A percentile compares a stretch with the other conserved stretches of the same genome.
phyloP scores from a whole-genome alignment of 1,284 basidiomycete genomes.

The Leccinum pachyderme region DNA sequence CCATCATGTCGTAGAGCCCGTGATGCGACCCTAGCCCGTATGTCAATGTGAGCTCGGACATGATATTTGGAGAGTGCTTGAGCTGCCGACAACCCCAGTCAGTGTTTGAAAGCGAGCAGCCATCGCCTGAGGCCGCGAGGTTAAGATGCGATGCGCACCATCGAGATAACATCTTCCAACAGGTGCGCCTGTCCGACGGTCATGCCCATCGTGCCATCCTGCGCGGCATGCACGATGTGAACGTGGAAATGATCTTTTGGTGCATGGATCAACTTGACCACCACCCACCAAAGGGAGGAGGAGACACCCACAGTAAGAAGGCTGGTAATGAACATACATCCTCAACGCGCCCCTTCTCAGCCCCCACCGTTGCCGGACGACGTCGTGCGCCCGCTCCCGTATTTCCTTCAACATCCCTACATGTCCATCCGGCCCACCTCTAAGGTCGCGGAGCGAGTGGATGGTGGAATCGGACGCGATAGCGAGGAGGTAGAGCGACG shows the following conservation, averaged over 20 bases:
- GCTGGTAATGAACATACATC: slow-evolving; percentile 94
- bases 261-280: neutral
- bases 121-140: neutral
- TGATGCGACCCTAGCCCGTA: slow-evolving; percentile 75
- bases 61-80: slow-evolving; percentile 41
- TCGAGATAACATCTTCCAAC: slow-evolving; percentile 85
- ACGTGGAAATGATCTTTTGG: slow-evolving; percentile 85
- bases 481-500: slow-evolving; percentile 73
- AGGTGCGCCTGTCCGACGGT: slow-evolving; percentile 90
- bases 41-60: slow-evolving; percentile 74
- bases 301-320: slow-evolving; percentile 87
- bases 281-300: neutral
- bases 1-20: slow-evolving; percentile 26
- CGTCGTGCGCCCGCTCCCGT: slow-evolving; percentile 47
- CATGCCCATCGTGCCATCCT: slow-evolving; percentile 64
- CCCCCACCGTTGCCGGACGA: slow-evolving; percentile 63
- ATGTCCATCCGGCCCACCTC: slow-evolving; percentile 52
- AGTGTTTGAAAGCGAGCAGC: neutral
- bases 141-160: slow-evolving; percentile 52
- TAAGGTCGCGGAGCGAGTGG: slow-evolving; percentile 70
- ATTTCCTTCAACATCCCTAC: slow-evolving; percentile 72
- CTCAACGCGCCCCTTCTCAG: slow-evolving; percentile 60
- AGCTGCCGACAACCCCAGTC: slow-evolving; percentile 44
- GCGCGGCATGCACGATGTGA: slow-evolving; percentile 82
- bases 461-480: slow-evolving; percentile 59